Conservation (phyloP, 306 rosid species). For the Lupinus albus region DNA sequence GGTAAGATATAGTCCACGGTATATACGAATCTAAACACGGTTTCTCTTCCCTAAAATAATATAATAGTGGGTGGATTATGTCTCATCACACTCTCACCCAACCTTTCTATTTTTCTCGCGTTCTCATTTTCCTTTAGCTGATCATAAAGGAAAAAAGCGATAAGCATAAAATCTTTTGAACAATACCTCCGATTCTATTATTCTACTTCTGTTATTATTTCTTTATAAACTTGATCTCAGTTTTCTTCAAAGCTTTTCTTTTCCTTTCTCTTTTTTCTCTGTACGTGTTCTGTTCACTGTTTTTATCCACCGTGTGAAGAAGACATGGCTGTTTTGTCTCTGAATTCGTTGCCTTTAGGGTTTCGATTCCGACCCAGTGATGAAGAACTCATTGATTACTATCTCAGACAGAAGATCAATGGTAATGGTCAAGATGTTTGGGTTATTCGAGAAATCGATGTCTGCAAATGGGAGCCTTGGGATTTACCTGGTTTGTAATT, state of each 20-base stretch:
- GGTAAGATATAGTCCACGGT: conserved; percentile 46
- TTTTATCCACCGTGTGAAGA: conserved; percentile 9
- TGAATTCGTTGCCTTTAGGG: conserved; percentile 73
- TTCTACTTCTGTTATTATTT: conserved; percentile 23
- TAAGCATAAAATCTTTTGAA: conserved; percentile 33
- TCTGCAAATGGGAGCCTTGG: conserved; percentile 97
- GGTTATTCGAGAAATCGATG: conserved; percentile 91
- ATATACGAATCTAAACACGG: conserved; percentile 53
- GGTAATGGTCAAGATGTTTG: conserved; percentile 66
- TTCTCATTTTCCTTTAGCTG: not conserved
- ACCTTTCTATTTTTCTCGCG: conserved; percentile 9
- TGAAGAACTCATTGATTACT: conserved; percentile 77
- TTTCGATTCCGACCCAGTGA: conserved; percentile 90
- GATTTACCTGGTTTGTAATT: conserved; percentile 76
- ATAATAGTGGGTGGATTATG: not conserved
- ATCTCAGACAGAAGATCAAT: conserved; percentile 77
- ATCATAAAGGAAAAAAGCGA: not conserved
- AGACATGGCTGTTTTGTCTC: conserved; percentile 51
- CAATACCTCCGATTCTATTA: conserved; percentile 38
- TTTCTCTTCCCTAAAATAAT: not conserved
- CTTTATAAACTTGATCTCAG: conserved; percentile 13
- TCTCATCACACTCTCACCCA: not conserved
- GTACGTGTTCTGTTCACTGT: conserved; percentile 32
- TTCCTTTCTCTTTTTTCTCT: not conserved
- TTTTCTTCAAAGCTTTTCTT: conserved; percentile 2